Base-by-base conservation (phyloP, 2,329 filamentous ascomycete genomes). In the Sclerotinia glacialis region DNA sequence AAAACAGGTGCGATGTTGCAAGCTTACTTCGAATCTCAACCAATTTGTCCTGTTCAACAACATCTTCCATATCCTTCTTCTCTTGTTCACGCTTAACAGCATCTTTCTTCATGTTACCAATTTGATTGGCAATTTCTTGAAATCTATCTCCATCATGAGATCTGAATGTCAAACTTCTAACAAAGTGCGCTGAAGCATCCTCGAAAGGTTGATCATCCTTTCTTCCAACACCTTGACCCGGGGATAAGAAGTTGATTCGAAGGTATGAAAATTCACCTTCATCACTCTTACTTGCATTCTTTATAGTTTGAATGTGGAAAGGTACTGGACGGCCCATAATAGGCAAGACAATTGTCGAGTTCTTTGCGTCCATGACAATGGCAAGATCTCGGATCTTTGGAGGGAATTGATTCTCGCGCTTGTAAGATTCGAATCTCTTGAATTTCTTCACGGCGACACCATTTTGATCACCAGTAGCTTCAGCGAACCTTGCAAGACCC, bases 51-150 rank as follows among this genome's bases (percentile, higher is more conserved):
- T 99, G 95, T 79, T 98, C 95, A 7, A 99, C 93, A 28, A 99
- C 95, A 78, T 99, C 95, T 77, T 99, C 95, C 90, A 99, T 90
- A 73, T 99, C 94, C 81, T 99, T 99, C 86, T 98, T 97, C 79
- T 97, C 94, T 75, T 97, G 93, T 78, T 99, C 95, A 73, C 92
- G 91, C 79, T 96, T 93, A 52, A 92, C 86, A 6, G 91, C 88
- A 72, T 94, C 92, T 77, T 95, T 96, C 82, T 97, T 96, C 82
- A 99, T 89, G 75, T 97, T 95, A 14, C 92, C 94, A 73, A 99
- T 98, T 75, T 96, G 91, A 69, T 90, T 90, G 16, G 93, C 90
- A 72, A 99, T 95, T 74, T 96, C 92, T 67, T 92, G 89, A 77
- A 99, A 93, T 69, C 94, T 88, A 69, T 92, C 87, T 67, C 93